These are phyloP conservation scores for Marchantia paleacea DNA, from an alignment of 225 moss, liverwort and hornwort species.

Conservation along the genomic window DNA sequence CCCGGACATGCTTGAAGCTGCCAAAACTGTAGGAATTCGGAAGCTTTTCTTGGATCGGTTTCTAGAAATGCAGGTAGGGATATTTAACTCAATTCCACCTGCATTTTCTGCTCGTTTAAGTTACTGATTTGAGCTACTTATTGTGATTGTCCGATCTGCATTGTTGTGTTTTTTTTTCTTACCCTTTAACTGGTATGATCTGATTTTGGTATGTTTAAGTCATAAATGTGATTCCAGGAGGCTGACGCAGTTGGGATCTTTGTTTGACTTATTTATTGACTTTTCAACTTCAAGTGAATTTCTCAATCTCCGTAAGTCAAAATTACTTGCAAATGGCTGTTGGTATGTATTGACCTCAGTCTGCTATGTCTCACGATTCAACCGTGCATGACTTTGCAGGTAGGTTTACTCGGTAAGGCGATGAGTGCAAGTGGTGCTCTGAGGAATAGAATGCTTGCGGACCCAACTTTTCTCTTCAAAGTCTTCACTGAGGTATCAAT, in stretches of 20 bases:
- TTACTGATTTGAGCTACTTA: background rate
- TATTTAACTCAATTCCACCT: too few species aligned
- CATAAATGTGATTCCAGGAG: background rate
- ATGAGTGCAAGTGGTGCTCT: conserved; percentile 59
- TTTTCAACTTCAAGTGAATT: too few species aligned
- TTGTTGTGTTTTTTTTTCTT: too few species aligned
- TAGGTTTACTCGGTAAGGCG: conserved; percentile 51
- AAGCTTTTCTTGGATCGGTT: conserved; percentile 75
- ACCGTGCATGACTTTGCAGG: conserved; percentile 21
- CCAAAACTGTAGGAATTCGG: conserved; percentile 68
- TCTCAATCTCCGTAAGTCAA: too few species aligned
- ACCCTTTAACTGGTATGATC: background rate
- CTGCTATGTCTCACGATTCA: background rate
- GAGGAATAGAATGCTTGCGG: conserved; percentile 86
- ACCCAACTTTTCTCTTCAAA: conserved; percentile 84
- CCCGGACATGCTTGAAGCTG: conserved; percentile 78
- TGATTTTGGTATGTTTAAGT: too few species aligned
- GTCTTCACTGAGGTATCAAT: conserved; percentile 67
- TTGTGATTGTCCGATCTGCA: too few species aligned
- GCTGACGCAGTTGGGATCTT: background rate
- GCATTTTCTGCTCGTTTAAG: background rate
- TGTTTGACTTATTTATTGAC: background rate
- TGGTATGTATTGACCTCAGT: background rate
- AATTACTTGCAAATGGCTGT: background rate
- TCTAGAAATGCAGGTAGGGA: conserved; percentile 61